Conservation (phyloP, 257 asterid species). For the Solanum sejunctum region DNA sequence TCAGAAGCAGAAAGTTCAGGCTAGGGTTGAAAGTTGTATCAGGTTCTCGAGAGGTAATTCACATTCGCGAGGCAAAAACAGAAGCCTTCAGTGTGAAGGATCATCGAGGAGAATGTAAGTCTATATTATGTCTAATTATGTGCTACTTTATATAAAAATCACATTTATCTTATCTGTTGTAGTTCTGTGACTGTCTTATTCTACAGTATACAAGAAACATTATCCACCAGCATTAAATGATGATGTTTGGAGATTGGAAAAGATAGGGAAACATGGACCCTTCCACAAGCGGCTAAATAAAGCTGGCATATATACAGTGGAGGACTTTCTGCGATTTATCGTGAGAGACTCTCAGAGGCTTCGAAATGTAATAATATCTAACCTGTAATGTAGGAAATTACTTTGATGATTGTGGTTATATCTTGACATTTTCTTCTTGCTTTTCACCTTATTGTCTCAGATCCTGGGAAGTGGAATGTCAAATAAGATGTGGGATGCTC, state of each 20-base stretch:
- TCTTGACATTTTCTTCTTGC: neutral
- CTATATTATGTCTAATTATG: neutral
- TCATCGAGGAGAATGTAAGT: conserved; percentile 98
- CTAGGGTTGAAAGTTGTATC: conserved; percentile 74
- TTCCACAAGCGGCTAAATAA: conserved; percentile 86
- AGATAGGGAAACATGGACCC: conserved; percentile 95
- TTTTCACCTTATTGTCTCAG: conserved; percentile 23
- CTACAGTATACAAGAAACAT: conserved; percentile 91
- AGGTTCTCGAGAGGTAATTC: conserved; percentile 44
- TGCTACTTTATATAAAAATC: neutral
- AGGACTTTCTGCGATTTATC: conserved; percentile 62
- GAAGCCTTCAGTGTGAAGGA: conserved; percentile 97
- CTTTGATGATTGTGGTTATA: neutral
- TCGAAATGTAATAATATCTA: conserved; percentile 47
- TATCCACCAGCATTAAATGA: conserved; percentile 87
- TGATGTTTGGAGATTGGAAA: conserved; percentile 97
- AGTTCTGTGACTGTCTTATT: conserved; percentile 4
- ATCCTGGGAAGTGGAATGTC: conserved; percentile 97
- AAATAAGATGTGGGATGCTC: conserved; percentile 94
- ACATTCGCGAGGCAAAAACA: conserved; percentile 88
- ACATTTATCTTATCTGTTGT: neutral
- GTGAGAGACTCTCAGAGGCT: conserved; percentile 79
- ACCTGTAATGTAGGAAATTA: neutral
- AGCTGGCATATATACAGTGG: conserved; percentile 63
- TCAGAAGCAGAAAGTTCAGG: conserved; percentile 89